Conservation (phyloP, 768 basidiomycete species). For the Amanita pseudoporphyria region DNA sequence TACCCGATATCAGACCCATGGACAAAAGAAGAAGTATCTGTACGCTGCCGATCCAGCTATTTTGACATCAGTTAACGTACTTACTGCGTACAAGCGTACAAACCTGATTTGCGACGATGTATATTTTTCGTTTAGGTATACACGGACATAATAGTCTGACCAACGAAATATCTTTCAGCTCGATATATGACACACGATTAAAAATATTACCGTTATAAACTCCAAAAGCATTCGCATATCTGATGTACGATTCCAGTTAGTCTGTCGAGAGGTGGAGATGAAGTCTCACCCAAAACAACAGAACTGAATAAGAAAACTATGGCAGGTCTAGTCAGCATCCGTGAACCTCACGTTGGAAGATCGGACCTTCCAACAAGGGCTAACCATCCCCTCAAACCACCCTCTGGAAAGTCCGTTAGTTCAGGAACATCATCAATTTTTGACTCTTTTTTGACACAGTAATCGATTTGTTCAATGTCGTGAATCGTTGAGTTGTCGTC, state of each 20-base stretch:
- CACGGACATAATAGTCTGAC: slow-evolving; percentile 31
- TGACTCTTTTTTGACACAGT: neutral
- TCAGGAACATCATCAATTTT: neutral
- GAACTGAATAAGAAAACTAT: slow-evolving; percentile 31
- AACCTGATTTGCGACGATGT: slow-evolving; percentile 30
- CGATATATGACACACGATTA: slow-evolving; percentile 3
- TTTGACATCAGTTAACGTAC: neutral
- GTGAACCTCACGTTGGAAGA: neutral
- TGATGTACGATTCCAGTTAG: slow-evolving; percentile 7
- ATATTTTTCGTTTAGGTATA: slow-evolving; percentile 21
- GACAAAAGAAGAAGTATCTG: slow-evolving; percentile 38
- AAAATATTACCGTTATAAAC: no score
- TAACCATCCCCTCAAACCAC: slow-evolving; percentile 33
- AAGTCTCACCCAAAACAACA: slow-evolving; percentile 30
- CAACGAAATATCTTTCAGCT: neutral
- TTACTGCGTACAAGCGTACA: neutral
- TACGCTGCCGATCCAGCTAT: slow-evolving; percentile 36
- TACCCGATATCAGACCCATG: slow-evolving; percentile 35
- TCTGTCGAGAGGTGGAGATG: neutral
- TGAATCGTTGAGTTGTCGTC: neutral
- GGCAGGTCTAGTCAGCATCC: neutral
- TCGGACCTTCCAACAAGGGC: slow-evolving; percentile 34
- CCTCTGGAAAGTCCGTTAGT: slow-evolving; percentile 21
- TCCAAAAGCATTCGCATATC: slow-evolving; percentile 25
- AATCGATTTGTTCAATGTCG: neutral